Conservation (phyloP, 495 filamentous ascomycete species). For the Podospora fimiseda region DNA sequence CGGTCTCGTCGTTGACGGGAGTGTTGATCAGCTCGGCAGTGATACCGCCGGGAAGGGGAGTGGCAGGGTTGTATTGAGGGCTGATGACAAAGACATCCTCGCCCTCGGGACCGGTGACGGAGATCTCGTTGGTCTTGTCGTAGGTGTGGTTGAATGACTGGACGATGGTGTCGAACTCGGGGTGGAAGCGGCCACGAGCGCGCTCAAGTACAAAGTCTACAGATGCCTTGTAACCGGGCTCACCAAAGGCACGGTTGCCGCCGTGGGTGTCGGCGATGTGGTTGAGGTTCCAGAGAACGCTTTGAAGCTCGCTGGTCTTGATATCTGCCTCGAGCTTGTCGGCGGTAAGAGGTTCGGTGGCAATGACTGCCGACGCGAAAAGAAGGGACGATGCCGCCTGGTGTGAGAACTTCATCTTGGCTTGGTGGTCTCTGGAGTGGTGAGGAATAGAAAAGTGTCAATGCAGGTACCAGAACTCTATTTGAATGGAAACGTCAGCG, state of each 20-base stretch:
- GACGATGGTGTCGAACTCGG: constrained; percentile 37
- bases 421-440: too few relatives aligned
- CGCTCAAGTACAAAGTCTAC: constrained; percentile 53
- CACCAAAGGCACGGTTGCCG: constrained; percentile 54
- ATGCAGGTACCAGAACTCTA: too few relatives aligned
- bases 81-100: constrained; percentile 25
- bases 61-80: constrained; percentile 25
- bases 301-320: constrained; percentile 22
- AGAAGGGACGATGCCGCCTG: constrained; percentile 6
- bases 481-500: too few relatives aligned
- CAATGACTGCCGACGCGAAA: constrained; percentile 12
- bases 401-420: constrained; percentile 12
- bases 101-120: constrained; percentile 20
- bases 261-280: constrained; percentile 31
- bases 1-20: constrained; percentile 26
- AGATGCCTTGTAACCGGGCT: constrained; percentile 55
- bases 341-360: constrained; percentile 19
- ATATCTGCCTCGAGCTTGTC: constrained; percentile 27
- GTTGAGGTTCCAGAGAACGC: constrained; percentile 36
- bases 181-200: constrained; percentile 26
- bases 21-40: constrained; percentile 18
- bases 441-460: too few relatives aligned
- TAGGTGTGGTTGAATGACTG: constrained; percentile 47
- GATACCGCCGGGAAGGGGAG: constrained; percentile 17
- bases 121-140: constrained; percentile 24